A percentile compares a stretch with the other conserved stretches of the same genome.
phyloP scores from a whole-genome alignment of 768 basidiomycete genomes.

The Lentinula lateritia region DNA sequence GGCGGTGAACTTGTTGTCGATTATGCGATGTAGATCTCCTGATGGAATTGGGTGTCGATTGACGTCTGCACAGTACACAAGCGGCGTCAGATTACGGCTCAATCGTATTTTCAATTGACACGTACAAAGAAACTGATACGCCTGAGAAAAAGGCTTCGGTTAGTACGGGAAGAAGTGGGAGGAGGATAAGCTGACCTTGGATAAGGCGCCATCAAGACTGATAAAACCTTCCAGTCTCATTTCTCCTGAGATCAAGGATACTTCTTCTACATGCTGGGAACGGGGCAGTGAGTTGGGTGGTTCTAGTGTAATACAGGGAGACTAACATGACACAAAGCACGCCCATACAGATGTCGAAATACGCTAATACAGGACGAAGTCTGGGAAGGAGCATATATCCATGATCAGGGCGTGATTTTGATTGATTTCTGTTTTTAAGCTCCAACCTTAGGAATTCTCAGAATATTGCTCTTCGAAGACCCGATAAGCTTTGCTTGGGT shows the following conservation, averaged over 20 bases:
- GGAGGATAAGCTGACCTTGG: conserved; percentile 45
- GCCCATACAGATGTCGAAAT: conserved; percentile 74
- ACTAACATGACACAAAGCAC: conserved; percentile 62
- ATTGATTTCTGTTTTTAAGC: neutral
- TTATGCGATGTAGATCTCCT: conserved; percentile 58
- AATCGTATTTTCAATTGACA: conserved; percentile 1
- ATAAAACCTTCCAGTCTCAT: conserved; percentile 77
- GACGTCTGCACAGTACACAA: conserved; percentile 47
- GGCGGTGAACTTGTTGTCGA: conserved; percentile 59
- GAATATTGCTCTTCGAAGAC: conserved; percentile 35
- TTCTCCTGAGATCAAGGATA: conserved; percentile 42
- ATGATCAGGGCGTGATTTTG: neutral
- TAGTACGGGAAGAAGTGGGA: neutral
- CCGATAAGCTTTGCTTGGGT: conserved; percentile 31
- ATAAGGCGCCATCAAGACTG: conserved; percentile 66
- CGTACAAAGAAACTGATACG: conserved; percentile 86
- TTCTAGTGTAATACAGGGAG: neutral
- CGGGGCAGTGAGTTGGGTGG: neutral
- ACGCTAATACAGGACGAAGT: conserved; percentile 55
- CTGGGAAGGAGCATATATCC: conserved; percentile 29
- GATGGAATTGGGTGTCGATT: conserved; percentile 66
- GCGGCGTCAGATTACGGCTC: neutral
- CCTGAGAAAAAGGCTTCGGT: conserved; percentile 33
- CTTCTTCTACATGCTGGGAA: conserved; percentile 61
- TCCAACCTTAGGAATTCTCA: conserved; percentile 65